Evolutionary conservation across 768 basidiomycete species (phyloP), one percentile per base, ranked within the genome.

Genomic region (Trametes elegans): DNA sequence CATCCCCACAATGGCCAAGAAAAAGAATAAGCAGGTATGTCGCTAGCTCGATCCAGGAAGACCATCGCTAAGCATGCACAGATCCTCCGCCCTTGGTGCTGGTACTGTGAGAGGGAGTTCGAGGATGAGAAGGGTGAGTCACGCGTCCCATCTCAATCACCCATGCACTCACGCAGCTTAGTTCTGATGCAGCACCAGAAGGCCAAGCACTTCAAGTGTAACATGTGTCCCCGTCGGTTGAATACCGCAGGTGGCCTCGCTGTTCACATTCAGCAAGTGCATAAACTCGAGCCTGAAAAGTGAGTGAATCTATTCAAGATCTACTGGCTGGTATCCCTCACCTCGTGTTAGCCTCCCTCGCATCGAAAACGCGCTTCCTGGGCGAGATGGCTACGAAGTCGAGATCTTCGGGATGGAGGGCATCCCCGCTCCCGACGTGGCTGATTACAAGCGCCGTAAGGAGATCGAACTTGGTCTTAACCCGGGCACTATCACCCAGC

Each of bases 361-460:
- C 18, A 93, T 99, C 23, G 95, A 97, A 52, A 98, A 98, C 68
- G 95, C 96, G 0, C 76, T 99, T 3, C 93, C 96, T 8, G 96
- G 95, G 26, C 85, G 97, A 29, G 96, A 98, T 72, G 93, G 95
- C 1, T 98, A 98, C 64, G 96, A 98, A 68, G 88, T 99, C 32
- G 97, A 99, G 73, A 98, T 99, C 43, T 98, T 98, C 61, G 97
- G 97, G 21, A 98, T 99, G 97, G 96, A 97, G 69, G 97, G 96
- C 50, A 93, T 98, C 45, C 94, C 94, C 7, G 88, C 87, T 3
- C 90, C 93, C 29, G 95, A 96, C 70, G 82, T 96, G 18, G 93
- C 91, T 11, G 96, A 95, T 70, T 98, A 95, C 79, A 96, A 92
- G 68, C 88, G 93, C 48, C 86, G 91, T 60, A 97, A 97, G 68